phyloP scores from a whole-genome alignment of 2,329 filamentous ascomycete species.

The Leptodontidium sp. region DNA sequence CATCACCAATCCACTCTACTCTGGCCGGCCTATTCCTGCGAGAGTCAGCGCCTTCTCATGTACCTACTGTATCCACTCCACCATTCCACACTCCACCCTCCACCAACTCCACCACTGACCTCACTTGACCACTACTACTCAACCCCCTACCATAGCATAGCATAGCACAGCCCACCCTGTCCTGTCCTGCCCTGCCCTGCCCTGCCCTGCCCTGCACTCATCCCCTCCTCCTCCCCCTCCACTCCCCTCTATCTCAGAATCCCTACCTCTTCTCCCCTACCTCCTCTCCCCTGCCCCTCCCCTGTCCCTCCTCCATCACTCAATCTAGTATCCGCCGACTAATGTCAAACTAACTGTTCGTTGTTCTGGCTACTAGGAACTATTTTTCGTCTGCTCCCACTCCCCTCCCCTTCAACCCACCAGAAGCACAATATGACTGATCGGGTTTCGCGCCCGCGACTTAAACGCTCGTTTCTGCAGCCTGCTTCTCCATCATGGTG shows the following conservation, averaged over 20 bases:
- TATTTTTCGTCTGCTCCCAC: constrained; percentile 9
- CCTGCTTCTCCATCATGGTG: constrained; percentile 29
- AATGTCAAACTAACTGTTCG: constrained; percentile 33
- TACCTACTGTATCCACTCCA: constrained; percentile 15
- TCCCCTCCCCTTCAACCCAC: constrained; percentile 3
- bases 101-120: too few relatives aligned
- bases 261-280: neutral
- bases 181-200: too few relatives aligned
- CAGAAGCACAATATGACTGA: constrained; percentile 40
- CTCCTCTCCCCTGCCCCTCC: constrained; percentile 35
- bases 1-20: constrained; percentile 13
- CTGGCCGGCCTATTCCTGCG: neutral
- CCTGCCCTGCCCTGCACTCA: constrained; percentile 16
- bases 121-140: neutral
- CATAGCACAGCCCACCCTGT: too few relatives aligned
- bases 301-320: constrained; percentile 22
- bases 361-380: too few relatives aligned
- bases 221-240: constrained; percentile 30
- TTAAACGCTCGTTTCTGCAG: constrained; percentile 36
- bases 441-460: constrained; percentile 40
- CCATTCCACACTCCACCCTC: neutral
- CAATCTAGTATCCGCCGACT: constrained; percentile 30
- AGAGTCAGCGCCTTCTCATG: neutral
- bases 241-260: constrained; percentile 22
- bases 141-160: too few relatives aligned